Evolutionary conservation across 345 rosid species (phyloP).

Genomic region (Heritiera fomes): DNA sequence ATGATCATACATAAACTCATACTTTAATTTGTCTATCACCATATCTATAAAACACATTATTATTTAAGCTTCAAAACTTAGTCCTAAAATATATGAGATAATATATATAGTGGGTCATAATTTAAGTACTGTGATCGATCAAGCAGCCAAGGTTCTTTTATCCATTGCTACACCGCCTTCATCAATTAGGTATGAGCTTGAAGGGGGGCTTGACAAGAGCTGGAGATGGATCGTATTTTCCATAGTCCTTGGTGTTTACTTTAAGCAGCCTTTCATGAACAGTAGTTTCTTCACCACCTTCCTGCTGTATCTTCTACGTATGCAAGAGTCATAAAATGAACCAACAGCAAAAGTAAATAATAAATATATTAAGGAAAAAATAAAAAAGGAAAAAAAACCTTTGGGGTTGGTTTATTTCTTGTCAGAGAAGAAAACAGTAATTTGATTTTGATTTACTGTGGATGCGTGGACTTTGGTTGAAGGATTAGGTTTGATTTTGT

Average conservation of each 20-base stretch:
- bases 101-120: neutral
- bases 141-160: conserved; percentile 17
- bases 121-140: conserved; percentile 13
- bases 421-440: neutral
- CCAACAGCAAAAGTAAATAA: neutral
- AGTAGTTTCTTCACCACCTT: conserved; percentile 20
- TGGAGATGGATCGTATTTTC: conserved; percentile 68
- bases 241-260: conserved; percentile 71
- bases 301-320: neutral
- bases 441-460: neutral
- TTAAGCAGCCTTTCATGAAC: conserved; percentile 65
- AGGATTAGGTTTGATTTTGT: neutral
- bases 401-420: neutral
- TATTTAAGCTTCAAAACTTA: conserved; percentile 1
- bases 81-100: neutral
- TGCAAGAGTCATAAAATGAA: neutral
- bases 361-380: neutral
- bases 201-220: conserved; percentile 80
- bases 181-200: conserved; percentile 93
- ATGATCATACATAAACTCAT: neutral
- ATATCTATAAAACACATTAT: neutral
- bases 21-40: neutral
- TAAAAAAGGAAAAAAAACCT: too few species aligned
- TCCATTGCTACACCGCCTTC: neutral
- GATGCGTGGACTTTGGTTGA: neutral